Base-by-base conservation (phyloP, 192 early-diverging fungal genomes). In the Diversispora epigaea region DNA sequence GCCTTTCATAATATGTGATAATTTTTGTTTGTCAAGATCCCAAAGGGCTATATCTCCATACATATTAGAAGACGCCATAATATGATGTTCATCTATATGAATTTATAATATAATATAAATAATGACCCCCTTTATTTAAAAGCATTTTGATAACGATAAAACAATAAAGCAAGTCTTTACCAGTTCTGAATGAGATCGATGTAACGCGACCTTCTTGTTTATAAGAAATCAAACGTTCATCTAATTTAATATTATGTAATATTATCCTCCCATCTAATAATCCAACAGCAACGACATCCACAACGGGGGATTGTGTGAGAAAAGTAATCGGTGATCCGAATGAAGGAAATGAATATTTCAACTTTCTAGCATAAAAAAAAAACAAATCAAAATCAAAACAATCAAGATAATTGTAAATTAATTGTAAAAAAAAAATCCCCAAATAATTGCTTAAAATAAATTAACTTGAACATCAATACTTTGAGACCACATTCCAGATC, bases 231-330 rank as follows among this genome's bases (percentile, higher is more conserved):
- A 99, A 87, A 25, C 85, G 79, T 19, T 87, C 86, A 77, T 98
- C 95, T 49, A 84, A 80, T 69, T 89, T 91, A 71, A 98, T 89
- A 78, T 99, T 96, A 85, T 94, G 86, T 44, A 98, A 77, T 14
- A 91, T 77, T 19, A 97, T 89, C 7, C 89, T 86, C 0, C 98
- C 98, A 77, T 98, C 92, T 76, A 95, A 80, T 71, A 93, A 80
- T 11, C 98, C 98, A 46, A 99, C 76, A 3, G 96, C 98, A 54
- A 99, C 76, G 17, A 98, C 94, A 80, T 98, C 98, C 3, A 98
- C 89, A 1, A 92, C 93, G 6, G 96, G 98, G 1, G 96, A 85
- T 80, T 98, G 95, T 0, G 81, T 84, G 67, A 99, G 78, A 68
- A 83, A 90, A 3, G 93, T 87, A 17, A 99, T 91, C 6, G 93